Base-by-base conservation (phyloP, 2,329 filamentous ascomycete species). In the Fusarium brevicatenulatum region DNA sequence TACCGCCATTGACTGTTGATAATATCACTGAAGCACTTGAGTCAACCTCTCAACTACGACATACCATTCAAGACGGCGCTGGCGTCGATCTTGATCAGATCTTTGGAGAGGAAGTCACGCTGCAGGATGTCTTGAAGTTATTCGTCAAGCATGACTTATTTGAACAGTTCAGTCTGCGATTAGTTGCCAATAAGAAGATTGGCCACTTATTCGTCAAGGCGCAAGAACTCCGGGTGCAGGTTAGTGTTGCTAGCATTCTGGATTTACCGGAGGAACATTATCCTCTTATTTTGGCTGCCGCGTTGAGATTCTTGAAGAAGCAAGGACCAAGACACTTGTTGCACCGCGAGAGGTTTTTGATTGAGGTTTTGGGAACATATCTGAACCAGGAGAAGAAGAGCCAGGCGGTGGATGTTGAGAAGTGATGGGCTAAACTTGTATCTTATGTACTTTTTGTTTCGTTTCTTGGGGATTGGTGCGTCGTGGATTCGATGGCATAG, bases 111-210 rank as follows among this genome's bases (percentile, higher is more conserved):
- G 30, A 49, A 1, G 34, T n/a, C 4, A 39, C 55, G 3, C 44
- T 76, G 5, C 5, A 25, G 11, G 59, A 50, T 9, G 44, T 73
- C 7, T 30, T 77, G 11, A 23, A 53, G 4, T 40, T 71, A 2
- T 62, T 76, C 1, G 65, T 76, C 1, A 61, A 70, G 4, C 61
- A 77, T 1, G 73, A 72, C 2, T n/a, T 77, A 1, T 75, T 77
- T 21, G 75, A 77, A 4, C 55, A 65, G 4, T 67, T 77, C 1
- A 65, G 50, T 19, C 21, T 74, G 9, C 56, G 44, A 5, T 37
- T 77, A 5, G 21, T 77, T 8, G 40, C 57, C 4, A 61, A 66
- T 21, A 50, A 47, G 2, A 44, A 44, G 2, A 10, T 60, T 5
- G 21, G 34, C 5, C 50, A 34, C 9, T 10, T 72, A 0, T 34